phyloP scores from a whole-genome alignment of 2,329 filamentous ascomycete species.

The Verticillium albo-atrum region DNA sequence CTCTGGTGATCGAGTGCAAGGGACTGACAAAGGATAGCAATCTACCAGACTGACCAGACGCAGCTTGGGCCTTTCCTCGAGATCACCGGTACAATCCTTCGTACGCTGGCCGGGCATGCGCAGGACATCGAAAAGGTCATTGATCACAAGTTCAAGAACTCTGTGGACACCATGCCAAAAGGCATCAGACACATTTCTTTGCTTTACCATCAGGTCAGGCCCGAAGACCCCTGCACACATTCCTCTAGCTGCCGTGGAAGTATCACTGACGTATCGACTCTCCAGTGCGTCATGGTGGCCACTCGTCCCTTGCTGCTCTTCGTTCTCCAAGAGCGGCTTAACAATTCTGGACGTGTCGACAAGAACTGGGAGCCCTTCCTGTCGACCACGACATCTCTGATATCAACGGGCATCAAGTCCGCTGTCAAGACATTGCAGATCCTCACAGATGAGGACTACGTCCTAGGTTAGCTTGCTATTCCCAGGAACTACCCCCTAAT shows the following conservation, averaged over 20 bases:
- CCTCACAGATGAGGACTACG: constrained; percentile 20
- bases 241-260: too few relatives aligned
- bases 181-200: constrained; percentile 31
- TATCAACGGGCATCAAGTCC: constrained; percentile 35
- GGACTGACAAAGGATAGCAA: constrained; percentile 15
- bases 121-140: constrained; percentile 33
- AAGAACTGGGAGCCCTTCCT: constrained; percentile 27
- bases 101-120: constrained; percentile 29
- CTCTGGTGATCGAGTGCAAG: neutral
- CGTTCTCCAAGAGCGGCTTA: constrained; percentile 29
- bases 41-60: constrained; percentile 29
- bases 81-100: constrained; percentile 27
- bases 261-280: neutral
- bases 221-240: neutral
- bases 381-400: constrained; percentile 23
- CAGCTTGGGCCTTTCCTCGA: constrained; percentile 26
- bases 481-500: neutral
- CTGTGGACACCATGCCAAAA: constrained; percentile 24
- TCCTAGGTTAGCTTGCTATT: constrained; percentile 24
- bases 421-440: constrained; percentile 34
- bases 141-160: constrained; percentile 24
- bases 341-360: constrained; percentile 15
- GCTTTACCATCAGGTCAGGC: constrained; percentile 31
- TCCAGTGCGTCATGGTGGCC: constrained; percentile 31
- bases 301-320: constrained; percentile 32